Conservation (phyloP, 495 filamentous ascomycete species). For the Cryomyces minteri region DNA sequence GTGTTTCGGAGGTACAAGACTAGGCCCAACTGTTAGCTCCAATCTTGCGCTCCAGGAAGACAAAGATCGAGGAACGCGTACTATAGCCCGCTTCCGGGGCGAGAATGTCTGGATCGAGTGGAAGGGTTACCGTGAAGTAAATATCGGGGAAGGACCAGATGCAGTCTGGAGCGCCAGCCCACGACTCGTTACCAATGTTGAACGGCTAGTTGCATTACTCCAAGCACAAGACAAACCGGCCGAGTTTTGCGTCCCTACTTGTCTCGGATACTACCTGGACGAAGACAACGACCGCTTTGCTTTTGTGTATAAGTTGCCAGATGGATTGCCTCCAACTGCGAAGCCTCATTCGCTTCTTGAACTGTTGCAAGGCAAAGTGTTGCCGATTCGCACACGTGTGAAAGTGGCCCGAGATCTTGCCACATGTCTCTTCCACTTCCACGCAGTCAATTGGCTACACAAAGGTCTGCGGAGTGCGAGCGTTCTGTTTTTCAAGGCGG, state of each 20-base stretch:
- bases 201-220: constrained; percentile 12
- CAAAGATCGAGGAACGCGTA: constrained; percentile 1
- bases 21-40: not conserved
- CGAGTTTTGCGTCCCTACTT: constrained; percentile 19
- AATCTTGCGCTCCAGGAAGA: constrained; percentile 3
- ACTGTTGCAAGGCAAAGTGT: constrained; percentile 1
- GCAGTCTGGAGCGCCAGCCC: no score
- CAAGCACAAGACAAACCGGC: constrained; percentile 11
- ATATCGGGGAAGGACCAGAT: no score
- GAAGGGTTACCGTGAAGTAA: constrained; percentile 14
- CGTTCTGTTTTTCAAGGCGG: constrained; percentile 29
- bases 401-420: constrained; percentile 7
- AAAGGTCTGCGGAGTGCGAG: constrained; percentile 35
- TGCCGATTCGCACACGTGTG: constrained; percentile 11
- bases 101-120: constrained; percentile 14
- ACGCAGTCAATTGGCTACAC: constrained; percentile 38
- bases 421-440: constrained; percentile 19
- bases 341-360: constrained; percentile 9
- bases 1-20: not conserved
- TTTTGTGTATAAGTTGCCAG: constrained; percentile 19
- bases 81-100: constrained; percentile 8
- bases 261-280: constrained; percentile 16
- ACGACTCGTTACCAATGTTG: not conserved
- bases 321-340: constrained; percentile 3
- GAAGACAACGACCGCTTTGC: constrained; percentile 15